These are phyloP conservation scores for Moesziomyces sp. DNA, from an alignment of 1,284 basidiomycete genomes.

Conservation along the genomic window DNA sequence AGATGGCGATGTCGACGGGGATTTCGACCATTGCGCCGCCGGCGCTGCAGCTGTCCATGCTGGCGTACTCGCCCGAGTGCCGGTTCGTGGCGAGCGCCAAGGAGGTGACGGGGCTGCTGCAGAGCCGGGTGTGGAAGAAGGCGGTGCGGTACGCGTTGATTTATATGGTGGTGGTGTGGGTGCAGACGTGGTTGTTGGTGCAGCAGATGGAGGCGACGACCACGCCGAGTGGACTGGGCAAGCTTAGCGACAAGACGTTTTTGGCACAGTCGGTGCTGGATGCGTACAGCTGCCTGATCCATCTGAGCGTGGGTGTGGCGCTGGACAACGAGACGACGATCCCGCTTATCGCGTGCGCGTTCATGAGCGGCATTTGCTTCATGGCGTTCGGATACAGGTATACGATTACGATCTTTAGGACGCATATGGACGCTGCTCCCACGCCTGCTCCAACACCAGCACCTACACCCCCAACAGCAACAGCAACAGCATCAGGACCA, in stretches of 20 bases:
- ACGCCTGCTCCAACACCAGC: constrained; percentile 12
- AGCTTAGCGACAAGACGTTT: constrained; percentile 57
- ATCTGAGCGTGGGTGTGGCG: constrained; percentile 38
- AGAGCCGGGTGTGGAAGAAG: constrained; percentile 56
- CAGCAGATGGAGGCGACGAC: constrained; percentile 65
- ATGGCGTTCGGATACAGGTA: constrained; percentile 43
- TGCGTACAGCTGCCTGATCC: constrained; percentile 46
- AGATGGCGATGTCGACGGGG: constrained; percentile 58
- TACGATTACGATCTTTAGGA: constrained; percentile 32
- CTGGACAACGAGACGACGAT: constrained; percentile 40
- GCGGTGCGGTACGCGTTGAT: constrained; percentile 56
- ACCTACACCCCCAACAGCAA: constrained; percentile 4
- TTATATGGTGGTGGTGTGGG: constrained; percentile 50
- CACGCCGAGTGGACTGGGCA: constrained; percentile 55
- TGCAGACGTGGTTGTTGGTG: constrained; percentile 59
- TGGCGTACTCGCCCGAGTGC: constrained; percentile 64
- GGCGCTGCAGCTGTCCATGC: constrained; percentile 37
- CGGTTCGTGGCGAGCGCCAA: constrained; percentile 56
- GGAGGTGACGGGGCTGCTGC: constrained; percentile 35
- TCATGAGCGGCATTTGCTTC: constrained; percentile 41
- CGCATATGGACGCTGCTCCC: constrained; percentile 28
- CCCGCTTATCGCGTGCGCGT: constrained; percentile 35
- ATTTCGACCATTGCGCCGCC: constrained; percentile 47
- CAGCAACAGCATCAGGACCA: too few relatives aligned
- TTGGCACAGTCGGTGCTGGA: constrained; percentile 61